Percentiles rank a stretch among this genome's conserved stretches.
Evolutionary conservation across 2,329 filamentous ascomycete genomes (phyloP).

Genomic region (Scortechinia acanthostroma): DNA sequence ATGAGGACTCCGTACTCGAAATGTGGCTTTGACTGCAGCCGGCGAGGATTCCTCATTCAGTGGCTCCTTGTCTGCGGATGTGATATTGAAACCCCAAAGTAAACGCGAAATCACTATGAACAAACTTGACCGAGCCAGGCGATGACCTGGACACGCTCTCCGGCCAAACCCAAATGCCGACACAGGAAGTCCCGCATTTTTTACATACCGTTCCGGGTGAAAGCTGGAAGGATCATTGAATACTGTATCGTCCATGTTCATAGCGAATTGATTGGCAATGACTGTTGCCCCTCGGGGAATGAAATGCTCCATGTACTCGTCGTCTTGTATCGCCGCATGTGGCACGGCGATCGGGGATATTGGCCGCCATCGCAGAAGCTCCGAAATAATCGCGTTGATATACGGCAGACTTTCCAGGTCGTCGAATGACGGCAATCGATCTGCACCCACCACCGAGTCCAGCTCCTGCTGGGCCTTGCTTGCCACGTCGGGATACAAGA

Average conservation of each 20-base stretch:
- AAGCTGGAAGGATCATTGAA: neutral
- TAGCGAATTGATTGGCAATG: neutral
- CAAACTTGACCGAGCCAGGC: neutral
- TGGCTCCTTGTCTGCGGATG: neutral
- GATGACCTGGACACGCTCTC: neutral
- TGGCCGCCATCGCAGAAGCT: neutral
- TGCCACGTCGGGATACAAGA: neutral
- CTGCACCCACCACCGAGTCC: neutral
- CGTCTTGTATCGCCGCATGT: slow-evolving; percentile 7
- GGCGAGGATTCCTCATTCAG: neutral
- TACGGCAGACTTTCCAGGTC: neutral
- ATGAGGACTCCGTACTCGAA: neutral
- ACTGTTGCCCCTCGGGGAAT: slow-evolving; percentile 3
- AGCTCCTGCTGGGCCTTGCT: neutral
- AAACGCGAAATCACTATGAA: neutral
- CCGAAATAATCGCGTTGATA: neutral
- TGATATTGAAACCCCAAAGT: neutral
- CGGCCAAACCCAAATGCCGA: neutral
- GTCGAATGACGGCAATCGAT: neutral
- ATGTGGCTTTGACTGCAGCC: neutral
- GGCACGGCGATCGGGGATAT: neutral
- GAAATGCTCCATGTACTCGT: slow-evolving; percentile 3
- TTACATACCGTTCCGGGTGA: neutral
- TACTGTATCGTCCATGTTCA: neutral
- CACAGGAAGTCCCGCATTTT: neutral